Base-by-base conservation (phyloP, 2,329 filamentous ascomycete genomes). In the Sphaerostilbella broomeana region DNA sequence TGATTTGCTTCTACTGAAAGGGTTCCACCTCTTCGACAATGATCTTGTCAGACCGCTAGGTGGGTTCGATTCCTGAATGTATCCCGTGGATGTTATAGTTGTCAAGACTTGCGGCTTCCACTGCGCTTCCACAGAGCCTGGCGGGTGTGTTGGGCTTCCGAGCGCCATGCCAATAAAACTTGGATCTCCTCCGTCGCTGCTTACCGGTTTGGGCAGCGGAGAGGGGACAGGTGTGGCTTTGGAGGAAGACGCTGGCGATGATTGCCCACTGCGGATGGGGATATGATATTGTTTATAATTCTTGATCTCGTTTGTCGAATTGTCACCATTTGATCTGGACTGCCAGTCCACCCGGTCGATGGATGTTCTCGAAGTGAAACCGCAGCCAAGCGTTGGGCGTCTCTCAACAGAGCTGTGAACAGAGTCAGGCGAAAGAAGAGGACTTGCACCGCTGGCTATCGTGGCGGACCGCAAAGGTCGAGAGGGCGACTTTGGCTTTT, bases 161-260 rank as follows among this genome's bases (percentile, higher is more conserved):
- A 87, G 62, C 2, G 84, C 84, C 70, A 88, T 80, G 8, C 84
- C 84, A 45, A 88, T 87, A 49, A 66, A 69, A 45, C 56, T 56
- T n/a, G 58, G 47, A 9, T 53, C 53, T 15, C 49, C 53, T 27
- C 53, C 49, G 10, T 47, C 28, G 17, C 4, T 20, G 12, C 12
- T 16, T 13, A 18, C 15, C 11, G 38, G 29, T 17, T 32, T 20
- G n/a, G 24, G n/a, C 27, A 31, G 13, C 50, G 7, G 67, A 68
- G 24, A 20, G 19, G 22, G 25, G 42, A 69, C 63, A 8, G 65
- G 61, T n/a, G 64, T 68, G 35, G 61, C 57, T 43, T 66, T 61
- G 27, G 55, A 4, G 54, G 53, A 27, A 49, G 51, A 32, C 22
- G 16, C 20, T 10, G 68, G 69, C 16, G 65, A 62, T 20, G 62